Evolutionary conservation across 805 yeast genomes (phyloP).

Genomic region (Saturnispora ahearnii): DNA sequence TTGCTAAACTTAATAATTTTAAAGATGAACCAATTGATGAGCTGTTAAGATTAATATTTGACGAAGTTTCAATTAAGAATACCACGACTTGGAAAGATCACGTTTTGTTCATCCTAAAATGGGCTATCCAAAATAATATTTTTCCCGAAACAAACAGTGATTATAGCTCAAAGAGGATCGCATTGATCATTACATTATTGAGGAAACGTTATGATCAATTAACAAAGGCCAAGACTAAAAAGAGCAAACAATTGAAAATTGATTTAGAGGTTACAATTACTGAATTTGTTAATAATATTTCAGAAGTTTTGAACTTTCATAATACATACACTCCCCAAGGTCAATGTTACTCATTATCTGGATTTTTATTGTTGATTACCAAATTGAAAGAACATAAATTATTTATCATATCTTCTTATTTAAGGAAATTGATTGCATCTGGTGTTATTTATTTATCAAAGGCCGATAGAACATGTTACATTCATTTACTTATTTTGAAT

Average conservation of each 20-base stretch:
- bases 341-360: slow-evolving; percentile 17
- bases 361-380: slow-evolving; percentile 39
- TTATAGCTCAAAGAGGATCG: slow-evolving; percentile 15
- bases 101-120: slow-evolving; percentile 19
- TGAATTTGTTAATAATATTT: slow-evolving; percentile 26
- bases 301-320: slow-evolving; percentile 21
- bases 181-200: slow-evolving; percentile 21
- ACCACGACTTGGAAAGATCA: slow-evolving; percentile 20
- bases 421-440: slow-evolving; percentile 74
- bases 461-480: slow-evolving; percentile 39
- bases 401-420: slow-evolving; percentile 54
- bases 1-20: slow-evolving; percentile 24
- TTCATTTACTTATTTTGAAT: slow-evolving; percentile 48
- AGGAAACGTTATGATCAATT: slow-evolving; percentile 17
- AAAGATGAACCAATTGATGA: slow-evolving; percentile 13
- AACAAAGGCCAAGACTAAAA: slow-evolving; percentile 17
- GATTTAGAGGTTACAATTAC: slow-evolving; percentile 27
- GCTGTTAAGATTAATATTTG: slow-evolving; percentile 20
- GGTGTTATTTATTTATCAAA: slow-evolving; percentile 64
- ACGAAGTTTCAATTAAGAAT: slow-evolving; percentile 14
- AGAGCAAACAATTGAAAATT: slow-evolving; percentile 19
- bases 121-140: slow-evolving; percentile 23
- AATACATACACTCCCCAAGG: slow-evolving; percentile 10
- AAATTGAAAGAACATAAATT: slow-evolving; percentile 41
- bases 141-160: slow-evolving; percentile 12